phyloP scores from a whole-genome alignment of 768 basidiomycete species.

The Kwoniella dejecticola region DNA sequence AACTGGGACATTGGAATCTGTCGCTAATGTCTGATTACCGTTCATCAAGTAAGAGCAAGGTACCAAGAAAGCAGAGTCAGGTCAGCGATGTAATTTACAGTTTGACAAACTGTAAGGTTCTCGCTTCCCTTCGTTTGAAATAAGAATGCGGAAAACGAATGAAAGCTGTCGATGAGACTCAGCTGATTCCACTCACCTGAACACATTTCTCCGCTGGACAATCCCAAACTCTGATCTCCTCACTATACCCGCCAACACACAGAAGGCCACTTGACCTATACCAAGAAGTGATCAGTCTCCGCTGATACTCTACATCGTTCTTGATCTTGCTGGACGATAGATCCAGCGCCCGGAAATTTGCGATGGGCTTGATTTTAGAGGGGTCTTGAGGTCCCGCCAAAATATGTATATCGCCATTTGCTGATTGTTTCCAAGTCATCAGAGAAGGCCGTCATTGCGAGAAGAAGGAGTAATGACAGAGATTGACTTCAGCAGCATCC shows the following conservation, averaged over 20 bases:
- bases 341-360: slow-evolving; percentile 42
- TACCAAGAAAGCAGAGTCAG: background rate
- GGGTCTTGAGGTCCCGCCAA: slow-evolving; percentile 35
- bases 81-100: slow-evolving; percentile 12
- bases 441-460: background rate
- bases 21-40: slow-evolving; percentile 17
- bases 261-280: slow-evolving; percentile 41
- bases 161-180: background rate
- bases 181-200: slow-evolving; percentile 35
- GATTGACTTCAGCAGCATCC: slow-evolving; percentile 2
- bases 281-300: slow-evolving; percentile 34
- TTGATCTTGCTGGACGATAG: background rate
- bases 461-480: background rate
- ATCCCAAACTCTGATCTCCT: slow-evolving; percentile 46
- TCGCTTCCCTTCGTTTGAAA: background rate
- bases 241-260: slow-evolving; percentile 33
- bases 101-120: too few species aligned
- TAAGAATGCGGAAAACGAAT: background rate
- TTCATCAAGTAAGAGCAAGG: too few species aligned
- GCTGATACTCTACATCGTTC: background rate
- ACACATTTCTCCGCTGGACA: slow-evolving; percentile 44
- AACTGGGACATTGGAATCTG: slow-evolving; percentile 19
- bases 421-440: too few species aligned
- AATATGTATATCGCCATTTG: slow-evolving; percentile 45
- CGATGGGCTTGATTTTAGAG: slow-evolving; percentile 27